Percentiles rank a stretch among this genome's conserved stretches.
Conservation (phyloP, 345 rosid species). For the Murraya koenigii region DNA sequence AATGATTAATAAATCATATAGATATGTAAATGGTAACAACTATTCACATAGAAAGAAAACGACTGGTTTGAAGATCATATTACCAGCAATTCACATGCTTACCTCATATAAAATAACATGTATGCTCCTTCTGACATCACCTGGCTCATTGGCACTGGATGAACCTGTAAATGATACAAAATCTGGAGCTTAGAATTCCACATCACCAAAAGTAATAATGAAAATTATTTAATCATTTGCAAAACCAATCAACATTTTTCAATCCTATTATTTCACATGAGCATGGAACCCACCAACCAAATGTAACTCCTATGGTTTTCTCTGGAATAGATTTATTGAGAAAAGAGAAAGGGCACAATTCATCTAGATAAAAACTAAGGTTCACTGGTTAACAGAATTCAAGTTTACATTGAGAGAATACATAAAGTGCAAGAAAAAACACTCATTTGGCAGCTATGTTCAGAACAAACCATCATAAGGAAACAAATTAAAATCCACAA, state of each 20-base stretch:
- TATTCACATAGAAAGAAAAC: background rate
- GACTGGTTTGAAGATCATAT: background rate
- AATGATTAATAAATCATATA: background rate
- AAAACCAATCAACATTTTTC: background rate
- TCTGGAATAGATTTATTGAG: background rate
- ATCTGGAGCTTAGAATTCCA: background rate
- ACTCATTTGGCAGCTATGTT: background rate
- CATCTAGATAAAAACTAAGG: background rate
- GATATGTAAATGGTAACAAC: background rate
- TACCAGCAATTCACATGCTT: constrained; percentile 11
- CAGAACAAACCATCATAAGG: background rate
- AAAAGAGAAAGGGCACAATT: background rate
- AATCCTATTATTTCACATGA: background rate
- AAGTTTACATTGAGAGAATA: background rate
- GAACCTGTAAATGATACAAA: constrained; percentile 45
- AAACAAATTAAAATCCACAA: background rate
- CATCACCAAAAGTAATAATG: background rate
- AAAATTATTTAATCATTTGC: background rate
- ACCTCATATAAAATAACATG: constrained; percentile 86
- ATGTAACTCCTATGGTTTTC: background rate
- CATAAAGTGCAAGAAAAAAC: background rate
- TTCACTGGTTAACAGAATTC: background rate
- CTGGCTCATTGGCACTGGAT: constrained; percentile 66
- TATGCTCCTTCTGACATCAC: constrained; percentile 97
- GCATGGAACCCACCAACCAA: background rate